Percentiles rank a stretch among this genome's conserved stretches.
Conservation (phyloP, 345 rosid species). For the Brassica cretica region DNA sequence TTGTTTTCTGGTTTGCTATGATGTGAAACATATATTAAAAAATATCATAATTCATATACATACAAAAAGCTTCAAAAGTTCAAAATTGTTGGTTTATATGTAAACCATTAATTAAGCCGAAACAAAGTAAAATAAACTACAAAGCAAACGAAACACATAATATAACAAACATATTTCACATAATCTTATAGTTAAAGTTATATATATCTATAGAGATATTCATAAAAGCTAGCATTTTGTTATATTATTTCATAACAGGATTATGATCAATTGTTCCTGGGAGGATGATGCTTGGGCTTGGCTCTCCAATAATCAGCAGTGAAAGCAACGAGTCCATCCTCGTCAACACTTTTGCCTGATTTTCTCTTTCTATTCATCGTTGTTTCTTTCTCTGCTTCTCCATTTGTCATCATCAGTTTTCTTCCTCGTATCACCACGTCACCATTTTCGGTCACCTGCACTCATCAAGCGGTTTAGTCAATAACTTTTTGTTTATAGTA, state of each 20-base stretch:
- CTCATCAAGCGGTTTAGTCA: neutral
- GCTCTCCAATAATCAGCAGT: conserved; percentile 65
- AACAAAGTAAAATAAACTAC: conserved; percentile 1
- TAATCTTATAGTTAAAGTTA: neutral
- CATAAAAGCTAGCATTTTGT: neutral
- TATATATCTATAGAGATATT: neutral
- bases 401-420: conserved; percentile 21
- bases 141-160: conserved; percentile 12
- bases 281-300: conserved; percentile 67
- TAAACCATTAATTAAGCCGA: conserved; percentile 28
- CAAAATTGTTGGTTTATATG: conserved; percentile 12
- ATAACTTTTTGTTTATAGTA: conserved; percentile 3
- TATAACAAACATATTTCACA: conserved; percentile 17
- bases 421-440: neutral
- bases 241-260: neutral
- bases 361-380: conserved; percentile 18
- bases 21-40: neutral
- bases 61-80: conserved; percentile 1
- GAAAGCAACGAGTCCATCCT: conserved; percentile 54
- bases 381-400: neutral
- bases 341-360: conserved; percentile 36
- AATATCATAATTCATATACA: neutral
- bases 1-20: neutral
- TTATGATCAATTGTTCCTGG: conserved; percentile 57
- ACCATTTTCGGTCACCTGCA: neutral